Base-by-base conservation (phyloP, 805 yeast species). In the Pichia sporocuriosa region DNA sequence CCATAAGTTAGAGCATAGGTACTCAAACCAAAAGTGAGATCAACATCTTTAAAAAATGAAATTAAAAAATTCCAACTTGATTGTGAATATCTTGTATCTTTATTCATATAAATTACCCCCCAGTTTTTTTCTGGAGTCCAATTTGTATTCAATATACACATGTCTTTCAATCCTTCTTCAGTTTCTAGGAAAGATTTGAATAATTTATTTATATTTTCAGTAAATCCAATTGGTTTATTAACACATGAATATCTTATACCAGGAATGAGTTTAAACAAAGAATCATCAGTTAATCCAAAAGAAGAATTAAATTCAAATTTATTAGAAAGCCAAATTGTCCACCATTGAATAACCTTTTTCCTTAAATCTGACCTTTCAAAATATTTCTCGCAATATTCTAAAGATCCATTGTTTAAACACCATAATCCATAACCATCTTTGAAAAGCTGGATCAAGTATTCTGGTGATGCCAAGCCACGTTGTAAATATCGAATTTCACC, bases 271-370 rank as follows among this genome's bases (percentile, higher is more conserved):
- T 60, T 64, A 34, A 65, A 37, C n/a, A 58, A 38, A 0, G 72
- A 72, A 40, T 62, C 55, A 35, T 58, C 65, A 11, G 43, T 44
- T 13, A 66, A 27, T 10, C 52, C 47, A 33, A 46, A 61, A 20
- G 50, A 52, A 4, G 56, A 52, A 8, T 30, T 25, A 28, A 52
- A 52, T 28, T 55, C 58, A 22, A 61, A 58, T 26, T 53, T 50
- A 40, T 58, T 53, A 2, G n/a, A 32, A 4, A 62, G 42, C 70
- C 72, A 68, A 2, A 40, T 41, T 3, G 33, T 43, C 70, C 70
- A 68, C 72, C 72, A 68, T 16, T 45, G 40, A 13, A 32, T 40
- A 2, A 45, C 32, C 13, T 56, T 4, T 16, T 4, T 12, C n/a
- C 32, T 11, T 27, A 25, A 13, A 3, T 39, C 21, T 15, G 32